Conservation (phyloP, 1,284 basidiomycete species). For the Xerocomus cyaneibrunnescens region DNA sequence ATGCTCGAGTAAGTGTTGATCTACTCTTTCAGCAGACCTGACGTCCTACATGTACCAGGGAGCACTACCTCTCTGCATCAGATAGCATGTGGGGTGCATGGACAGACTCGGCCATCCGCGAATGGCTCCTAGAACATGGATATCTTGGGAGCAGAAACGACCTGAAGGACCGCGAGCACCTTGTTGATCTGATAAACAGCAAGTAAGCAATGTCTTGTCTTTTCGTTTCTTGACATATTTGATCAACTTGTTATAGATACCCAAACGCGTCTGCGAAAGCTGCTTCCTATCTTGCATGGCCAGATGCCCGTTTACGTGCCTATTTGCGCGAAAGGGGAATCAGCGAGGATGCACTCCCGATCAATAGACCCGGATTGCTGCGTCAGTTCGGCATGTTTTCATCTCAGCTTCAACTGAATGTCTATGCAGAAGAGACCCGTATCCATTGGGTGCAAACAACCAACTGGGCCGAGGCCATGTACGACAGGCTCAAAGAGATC, state of each 20-base stretch:
- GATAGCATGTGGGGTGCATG: constrained; percentile 73
- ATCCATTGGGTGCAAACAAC: constrained; percentile 72
- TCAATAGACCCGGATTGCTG: constrained; percentile 66
- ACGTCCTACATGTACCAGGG: constrained; percentile 38
- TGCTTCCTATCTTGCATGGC: constrained; percentile 80
- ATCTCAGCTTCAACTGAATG: constrained; percentile 1
- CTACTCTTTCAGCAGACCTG: neutral
- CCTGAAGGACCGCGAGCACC: constrained; percentile 70
- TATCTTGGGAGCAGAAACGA: constrained; percentile 59
- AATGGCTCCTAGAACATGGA: constrained; percentile 77
- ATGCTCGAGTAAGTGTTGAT: constrained; percentile 54
- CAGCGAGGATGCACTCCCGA: constrained; percentile 63
- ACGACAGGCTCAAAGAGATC: constrained; percentile 57
- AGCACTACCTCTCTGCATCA: constrained; percentile 72
- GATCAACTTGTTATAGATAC: constrained; percentile 11
- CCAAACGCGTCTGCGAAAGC: constrained; percentile 38
- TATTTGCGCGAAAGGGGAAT: constrained; percentile 76
- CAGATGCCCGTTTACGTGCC: constrained; percentile 83
- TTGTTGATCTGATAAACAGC: constrained; percentile 63
- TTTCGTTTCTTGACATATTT: neutral
- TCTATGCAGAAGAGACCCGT: constrained; percentile 63
- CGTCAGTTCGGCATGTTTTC: constrained; percentile 43
- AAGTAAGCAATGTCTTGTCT: constrained; percentile 45
- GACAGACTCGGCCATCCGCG: constrained; percentile 74
- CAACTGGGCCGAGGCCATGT: constrained; percentile 55